Base-by-base conservation (phyloP, 2,329 filamentous ascomycete genomes). In the Davidsoniella australis region DNA sequence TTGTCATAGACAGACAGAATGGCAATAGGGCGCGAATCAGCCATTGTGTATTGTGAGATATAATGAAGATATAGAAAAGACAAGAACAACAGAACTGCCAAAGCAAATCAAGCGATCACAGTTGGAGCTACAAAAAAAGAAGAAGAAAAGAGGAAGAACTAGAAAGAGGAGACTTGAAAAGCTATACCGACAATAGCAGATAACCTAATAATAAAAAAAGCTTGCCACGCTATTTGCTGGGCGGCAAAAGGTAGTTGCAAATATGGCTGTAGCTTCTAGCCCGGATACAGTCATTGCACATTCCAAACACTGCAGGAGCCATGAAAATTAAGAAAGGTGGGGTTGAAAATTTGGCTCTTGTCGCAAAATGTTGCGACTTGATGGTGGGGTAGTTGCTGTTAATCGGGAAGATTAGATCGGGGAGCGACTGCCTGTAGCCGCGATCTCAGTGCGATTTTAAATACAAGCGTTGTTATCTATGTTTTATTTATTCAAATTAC, bases 1-100 rank as follows among this genome's bases (percentile, higher is more conserved):
- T 98, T 98, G 75, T 98, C 86, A 64, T 91, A 96, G 71, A 96
- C 91, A 57, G 89, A 96, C 64, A 98, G 75, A 62, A 98, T 96
- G 57, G 91, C 91, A 72, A 75, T 75, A 62, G 74, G 71, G 62
- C 76, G 74, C 53, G 65, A 59, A 24, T 55, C 58, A 54, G 64
- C 59, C 64, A 66, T 67, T 56, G 54, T 61, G 47, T 29, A 45
- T 41, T 45, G 17, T 41, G 45, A 18, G 38, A 12, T 33, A 10
- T 33, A 33, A 33, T 5, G 5, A 33, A 10, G 12, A 12, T 33
- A 12, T 4, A 33, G 29, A 33, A 33, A 33, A 12, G 29, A 12
- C 7, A 33, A 33, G 12, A 12, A 12, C 26, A 29, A 9, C 20
- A 42, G 51, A 53, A 50, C 47, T 52, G 26, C 47, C 47, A 46